Conservation (phyloP, 106 monocot genomes). For the Acorus gramineus region DNA sequence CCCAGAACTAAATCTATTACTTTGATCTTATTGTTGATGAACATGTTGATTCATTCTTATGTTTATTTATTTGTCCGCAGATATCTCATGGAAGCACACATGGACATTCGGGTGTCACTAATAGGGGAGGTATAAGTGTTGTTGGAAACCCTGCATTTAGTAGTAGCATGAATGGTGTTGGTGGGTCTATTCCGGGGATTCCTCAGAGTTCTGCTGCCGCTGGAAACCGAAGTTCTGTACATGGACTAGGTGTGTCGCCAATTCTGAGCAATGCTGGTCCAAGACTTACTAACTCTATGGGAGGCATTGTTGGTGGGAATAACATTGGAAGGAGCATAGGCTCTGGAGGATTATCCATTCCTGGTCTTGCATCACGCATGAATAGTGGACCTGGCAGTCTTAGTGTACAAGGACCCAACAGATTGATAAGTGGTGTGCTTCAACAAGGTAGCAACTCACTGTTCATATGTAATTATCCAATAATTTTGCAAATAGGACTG, state of each 20-base stretch:
- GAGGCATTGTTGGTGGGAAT: slow-evolving; percentile 60
- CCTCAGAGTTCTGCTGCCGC: slow-evolving; percentile 42
- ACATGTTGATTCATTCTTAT: no score
- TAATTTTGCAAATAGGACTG: not conserved
- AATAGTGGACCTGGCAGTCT: slow-evolving; percentile 62
- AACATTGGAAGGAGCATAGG: slow-evolving; percentile 73
- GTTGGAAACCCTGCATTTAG: slow-evolving; percentile 59
- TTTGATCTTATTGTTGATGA: no score
- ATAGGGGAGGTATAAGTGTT: slow-evolving; percentile 57
- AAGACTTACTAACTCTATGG: slow-evolving; percentile 56
- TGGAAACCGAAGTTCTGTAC: slow-evolving; percentile 58
- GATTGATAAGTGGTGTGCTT: slow-evolving; percentile 84
- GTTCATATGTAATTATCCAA: not conserved
- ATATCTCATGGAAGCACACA: slow-evolving; percentile 48
- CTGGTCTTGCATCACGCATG: slow-evolving; percentile 63
- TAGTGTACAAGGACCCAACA: slow-evolving; percentile 66
- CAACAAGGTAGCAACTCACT: slow-evolving; percentile 62
- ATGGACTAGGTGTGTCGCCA: slow-evolving; percentile 53
- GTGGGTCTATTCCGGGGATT: slow-evolving; percentile 73
- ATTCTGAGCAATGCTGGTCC: slow-evolving; percentile 66
- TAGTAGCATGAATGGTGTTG: slow-evolving; percentile 69
- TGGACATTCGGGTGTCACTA: slow-evolving; percentile 67
- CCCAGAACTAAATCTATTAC: no score
- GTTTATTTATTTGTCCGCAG: slow-evolving; percentile 20
- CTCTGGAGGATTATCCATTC: slow-evolving; percentile 64